Base-by-base conservation (phyloP, 1,139 yeast genomes). In the Protomyces inundatus region DNA sequence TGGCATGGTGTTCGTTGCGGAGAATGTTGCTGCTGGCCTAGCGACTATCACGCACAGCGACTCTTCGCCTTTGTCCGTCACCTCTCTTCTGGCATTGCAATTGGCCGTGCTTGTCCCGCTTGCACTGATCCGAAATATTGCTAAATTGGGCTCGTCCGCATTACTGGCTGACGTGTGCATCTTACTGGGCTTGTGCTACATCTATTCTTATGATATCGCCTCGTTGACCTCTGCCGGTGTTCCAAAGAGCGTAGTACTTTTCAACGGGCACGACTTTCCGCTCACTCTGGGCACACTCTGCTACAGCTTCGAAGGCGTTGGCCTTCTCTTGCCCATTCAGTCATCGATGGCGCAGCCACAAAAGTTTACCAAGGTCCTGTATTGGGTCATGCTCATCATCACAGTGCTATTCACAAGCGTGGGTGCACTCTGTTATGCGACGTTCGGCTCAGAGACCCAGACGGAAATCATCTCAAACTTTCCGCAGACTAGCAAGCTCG, bases 231-330 rank as follows among this genome's bases (percentile, higher is more conserved):
- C 78, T 0, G 72, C 80, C 36, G 89, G 89, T 3, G 75, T 86
- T 30, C 85, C 91, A 0, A 78, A 81, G 37, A 52, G 52, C 7
- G 75, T 85, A 52, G 79, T 79, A 60, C 75, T 82, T 73, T 88
- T 91, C 79, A 90, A 93, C 73, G 73, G 79, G 51, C 76, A 80
- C 9, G 84, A 85, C 64, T 69, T 69, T 65, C 67, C 69, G 1
- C 61, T 69, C 46, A 68, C 69, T 36, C 67, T 68, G 32, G 70
- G 70, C 16, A 91, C 96, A 1, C 97, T 97, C 0, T 91, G 93
- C 53, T 93, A 93, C 81, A 91, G 98, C 7, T 93, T 88, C 73
- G 98, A 93, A 75, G 98, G 98, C 6, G 88, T 93, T 66, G 98
- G 98, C 0, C 80, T 93, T 59, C 82, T 93, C 66, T 88, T 93